phyloP scores from a whole-genome alignment of 2,329 filamentous ascomycete genomes.

The Penicillium corylophilum region DNA sequence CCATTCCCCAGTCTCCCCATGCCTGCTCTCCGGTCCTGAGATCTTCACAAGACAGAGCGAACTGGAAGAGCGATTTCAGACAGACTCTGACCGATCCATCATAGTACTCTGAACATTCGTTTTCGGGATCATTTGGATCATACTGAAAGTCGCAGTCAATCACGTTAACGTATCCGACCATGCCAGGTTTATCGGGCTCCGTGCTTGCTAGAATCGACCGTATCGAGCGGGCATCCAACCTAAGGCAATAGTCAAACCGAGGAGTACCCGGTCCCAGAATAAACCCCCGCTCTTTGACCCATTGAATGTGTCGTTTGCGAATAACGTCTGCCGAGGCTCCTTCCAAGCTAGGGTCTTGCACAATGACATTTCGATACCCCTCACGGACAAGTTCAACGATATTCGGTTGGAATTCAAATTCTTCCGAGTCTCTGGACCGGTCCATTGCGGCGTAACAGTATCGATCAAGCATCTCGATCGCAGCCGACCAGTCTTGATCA shows the following conservation, averaged over 20 bases:
- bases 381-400: neutral
- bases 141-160: slow-evolving; percentile 3
- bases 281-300: slow-evolving; percentile 6
- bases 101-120: slow-evolving; percentile 6
- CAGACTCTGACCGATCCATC: slow-evolving; percentile 7
- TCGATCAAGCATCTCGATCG: slow-evolving; percentile 6
- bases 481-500: neutral
- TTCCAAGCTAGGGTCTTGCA: slow-evolving; percentile 7
- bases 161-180: slow-evolving; percentile 8
- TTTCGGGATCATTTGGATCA: slow-evolving; percentile 1
- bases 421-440: neutral
- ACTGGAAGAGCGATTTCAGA: slow-evolving; percentile 3
- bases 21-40: slow-evolving; percentile 1
- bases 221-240: slow-evolving; percentile 6
- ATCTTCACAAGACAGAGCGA: slow-evolving; percentile 7
- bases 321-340: slow-evolving; percentile 1
- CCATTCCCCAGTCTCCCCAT: slow-evolving; percentile 11
- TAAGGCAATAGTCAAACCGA: slow-evolving; percentile 6
- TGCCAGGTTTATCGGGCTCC: neutral
- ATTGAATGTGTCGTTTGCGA: slow-evolving; percentile 5
- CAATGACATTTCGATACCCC: slow-evolving; percentile 11
- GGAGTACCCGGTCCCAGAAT: neutral
- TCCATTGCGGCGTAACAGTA: slow-evolving; percentile 1
- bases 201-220: slow-evolving; percentile 11
- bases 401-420: neutral